Evolutionary conservation across 2,329 filamentous ascomycete species (phyloP), one percentile per base, ranked within the genome.

Genomic region (Botrytis fragariae): DNA sequence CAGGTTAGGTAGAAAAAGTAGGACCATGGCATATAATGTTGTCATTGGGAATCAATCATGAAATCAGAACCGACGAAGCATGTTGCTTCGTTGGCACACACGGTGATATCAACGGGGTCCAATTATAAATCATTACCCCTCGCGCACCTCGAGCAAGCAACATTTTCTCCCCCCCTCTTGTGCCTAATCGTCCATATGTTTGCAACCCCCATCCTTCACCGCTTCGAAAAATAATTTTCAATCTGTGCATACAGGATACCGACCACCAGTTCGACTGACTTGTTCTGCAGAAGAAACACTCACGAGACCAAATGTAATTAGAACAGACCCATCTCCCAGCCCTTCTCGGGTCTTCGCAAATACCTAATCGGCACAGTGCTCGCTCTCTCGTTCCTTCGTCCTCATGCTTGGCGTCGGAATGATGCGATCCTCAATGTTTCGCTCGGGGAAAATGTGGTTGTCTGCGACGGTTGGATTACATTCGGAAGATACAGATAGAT

Each of bases 21-120:
- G 69, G 69, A 65, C 51, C 63, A 65, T 65, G 44, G 59, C 42
- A 70, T 37, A 48, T 22, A 54, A 20, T 32, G n/a, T n/a, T 18
- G 18, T 44, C 32, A 70, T 42, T 42, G 39, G n/a, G 25, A 8
- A 71, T 39, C 39, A 37, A 37, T 16, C 60, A n/a, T 35, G 51
- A 62, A 37, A 22, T n/a, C 42, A 32, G 37, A 71, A 25, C 35
- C 39, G 67, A 60, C 67, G 67, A 71, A 63, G 59, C 32, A 45
- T 32, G 32, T 32, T 71, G 69, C 69, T 71, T 62, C 44, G 69
- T 71, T 71, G 69, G 69, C 67, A 69, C 69, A 71, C 57, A 64
- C 45, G 32, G 59, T 64, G 57, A 42, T 71, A 44, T 63, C 61
- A 29, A 63, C 2, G 39, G 61, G 61, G 22, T 70, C 68, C 68